A percentile compares a stretch with the other conserved stretches of the same genome.
Evolutionary conservation across 1,284 basidiomycete species (phyloP).

Genomic region (Cystobasidium pallidum): DNA sequence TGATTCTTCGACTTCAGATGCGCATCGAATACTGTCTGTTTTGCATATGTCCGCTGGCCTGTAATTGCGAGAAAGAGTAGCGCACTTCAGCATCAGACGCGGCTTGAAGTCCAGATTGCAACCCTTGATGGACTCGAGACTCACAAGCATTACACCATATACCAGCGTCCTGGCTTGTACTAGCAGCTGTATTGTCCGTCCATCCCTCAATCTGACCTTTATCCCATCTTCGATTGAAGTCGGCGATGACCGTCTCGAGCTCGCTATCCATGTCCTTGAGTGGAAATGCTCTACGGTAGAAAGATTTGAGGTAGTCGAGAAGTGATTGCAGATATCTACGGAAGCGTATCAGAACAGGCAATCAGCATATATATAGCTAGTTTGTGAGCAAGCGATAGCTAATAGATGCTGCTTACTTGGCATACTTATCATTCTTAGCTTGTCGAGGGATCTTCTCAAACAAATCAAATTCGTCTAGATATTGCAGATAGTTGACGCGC

Average conservation of each 20-base stretch:
- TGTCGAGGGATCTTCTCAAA: constrained; percentile 71
- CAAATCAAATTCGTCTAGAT: constrained; percentile 74
- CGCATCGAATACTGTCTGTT: constrained; percentile 96
- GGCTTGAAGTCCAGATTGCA: too few species aligned
- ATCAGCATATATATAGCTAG: neutral
- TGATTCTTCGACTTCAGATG: constrained; percentile 95
- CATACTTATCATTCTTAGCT: constrained; percentile 73
- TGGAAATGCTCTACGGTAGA: constrained; percentile 83
- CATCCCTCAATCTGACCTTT: constrained; percentile 74
- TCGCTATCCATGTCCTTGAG: constrained; percentile 76
- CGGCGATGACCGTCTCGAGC: constrained; percentile 66
- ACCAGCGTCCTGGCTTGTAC: constrained; percentile 61
- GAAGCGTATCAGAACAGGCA: neutral
- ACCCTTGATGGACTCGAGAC: too few species aligned
- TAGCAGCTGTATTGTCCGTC: constrained; percentile 62
- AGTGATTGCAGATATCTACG: constrained; percentile 78
- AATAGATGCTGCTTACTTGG: constrained; percentile 61
- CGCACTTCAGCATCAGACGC: neutral
- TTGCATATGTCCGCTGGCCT: constrained; percentile 92
- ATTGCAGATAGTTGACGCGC: constrained; percentile 80
- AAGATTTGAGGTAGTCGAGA: constrained; percentile 81
- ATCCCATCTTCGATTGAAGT: constrained; percentile 82
- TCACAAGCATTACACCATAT: constrained; percentile 96
- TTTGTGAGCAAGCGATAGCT: neutral
- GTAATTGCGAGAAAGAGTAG: constrained; percentile 7